Base-by-base conservation (phyloP, 208 protist genomes). In the Crithidia sp. region DNA sequence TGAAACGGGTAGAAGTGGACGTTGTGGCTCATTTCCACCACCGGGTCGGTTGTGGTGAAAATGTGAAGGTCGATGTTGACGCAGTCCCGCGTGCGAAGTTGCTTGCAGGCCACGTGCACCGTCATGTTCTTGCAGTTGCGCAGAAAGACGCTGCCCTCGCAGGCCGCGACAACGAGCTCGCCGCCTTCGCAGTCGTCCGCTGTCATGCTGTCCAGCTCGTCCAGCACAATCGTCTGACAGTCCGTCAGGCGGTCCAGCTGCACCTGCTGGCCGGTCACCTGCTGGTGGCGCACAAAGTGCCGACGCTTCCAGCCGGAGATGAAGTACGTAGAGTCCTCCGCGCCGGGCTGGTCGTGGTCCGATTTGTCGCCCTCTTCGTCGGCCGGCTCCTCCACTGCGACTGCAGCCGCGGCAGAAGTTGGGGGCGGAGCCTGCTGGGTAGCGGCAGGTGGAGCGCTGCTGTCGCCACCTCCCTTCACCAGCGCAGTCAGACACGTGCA, bases 121-220 rank as follows among this genome's bases (percentile, higher is more conserved):
- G 81, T 94, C 87, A 97, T 95, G 76, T 95, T 87, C 63, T 94
- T 91, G 73, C 94, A 97, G 76, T 96, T 96, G 44, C 96, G 87
- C 60, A 98, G 69, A 79, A 98, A 98, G 28, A 98, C 84, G 67
- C 93, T 97, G 43, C 93, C 92, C 73, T 93, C 90, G 73, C 90
- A 96, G 5, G 96, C 95, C 12, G 94, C 95, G 44, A 98, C 74
- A 61, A 98, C 77, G 43, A 98, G 84, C 76, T 93, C 80, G 74
- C 96, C 96, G 40, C 95, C 95, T 55, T 93, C 91, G 71, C 95
- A 98, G 81, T 96, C 90, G 78, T 98, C 96, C 50, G 97, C 88
- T 0, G 86, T 97, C 69, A 97, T 90, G 71, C 89, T 95, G 74
- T 96, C 93, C 40, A 95, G 73, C 47, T 88, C 71, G 77, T 98